Evolutionary conservation across 176 grass and related monocot genomes (phyloP), one percentile per base, ranked within the genome.

Genomic region (Oryza meyeriana): DNA sequence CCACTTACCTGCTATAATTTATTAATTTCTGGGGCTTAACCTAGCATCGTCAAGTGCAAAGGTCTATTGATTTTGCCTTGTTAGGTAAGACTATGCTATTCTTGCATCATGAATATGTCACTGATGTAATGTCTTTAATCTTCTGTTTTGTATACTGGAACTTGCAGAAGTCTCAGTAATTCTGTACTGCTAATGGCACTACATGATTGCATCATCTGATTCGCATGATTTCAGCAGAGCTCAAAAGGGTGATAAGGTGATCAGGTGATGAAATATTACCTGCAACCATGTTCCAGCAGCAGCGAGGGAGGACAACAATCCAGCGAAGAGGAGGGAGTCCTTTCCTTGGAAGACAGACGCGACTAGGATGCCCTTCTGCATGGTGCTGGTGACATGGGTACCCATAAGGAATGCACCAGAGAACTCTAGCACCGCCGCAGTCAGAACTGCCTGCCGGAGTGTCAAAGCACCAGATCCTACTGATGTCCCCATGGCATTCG

Each of bases 401-500:
- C 96, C 96, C 96, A 99, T 99, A 69, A 95, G 92, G 79, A 99
- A 95, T 4, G 93, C 96, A 8, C 96, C 96, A 0, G 93, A 90
- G 76, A 99, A 99, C 90, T 99, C 96, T 63, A 99, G 91, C 33
- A 99, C 91, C 0, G 87, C 91, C 0, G 96, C 96, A 16, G 87
- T 99, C 25, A 99, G 45, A 47, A 95, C 96, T 6, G 96, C 96
- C 84, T 99, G 96, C 42, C 96, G 78, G 50, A 99, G 89, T 32
- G 96, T 95, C 84, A 99, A 76, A 41, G 96, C 96, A 25, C 96
- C 96, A 8, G 96, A 99, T 11, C 96, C 96, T 27, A 99, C 96
- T 22, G 96, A 99, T 9, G 96, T 99, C 30, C 96, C 96, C 96
- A 99, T 99, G 83, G 96, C 96, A 81, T 99, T 99, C 2, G 96